These are phyloP conservation scores for Candida dendrica DNA, from an alignment of 805 yeast species.

Conservation along the genomic window DNA sequence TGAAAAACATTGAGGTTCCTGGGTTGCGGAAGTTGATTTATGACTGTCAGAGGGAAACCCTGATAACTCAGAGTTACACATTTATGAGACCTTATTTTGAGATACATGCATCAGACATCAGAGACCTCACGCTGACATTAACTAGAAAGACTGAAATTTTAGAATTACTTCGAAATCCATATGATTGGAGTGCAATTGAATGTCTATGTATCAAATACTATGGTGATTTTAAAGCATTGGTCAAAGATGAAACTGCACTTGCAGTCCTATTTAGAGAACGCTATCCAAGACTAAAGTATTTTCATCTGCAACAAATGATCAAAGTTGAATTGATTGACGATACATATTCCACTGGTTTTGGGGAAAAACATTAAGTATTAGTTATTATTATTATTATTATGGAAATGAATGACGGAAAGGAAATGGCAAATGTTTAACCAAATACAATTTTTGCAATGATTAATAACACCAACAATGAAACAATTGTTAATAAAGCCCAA, in stretches of 20 bases:
- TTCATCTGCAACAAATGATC: not conserved
- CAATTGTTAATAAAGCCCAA: conserved; percentile 21
- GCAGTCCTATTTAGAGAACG: not conserved
- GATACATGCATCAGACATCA: not conserved
- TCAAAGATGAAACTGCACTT: not conserved
- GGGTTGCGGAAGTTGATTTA: not conserved
- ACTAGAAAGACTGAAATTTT: not conserved
- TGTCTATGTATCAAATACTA: not conserved
- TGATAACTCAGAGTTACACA: not conserved
- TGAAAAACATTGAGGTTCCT: not conserved
- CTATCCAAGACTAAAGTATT: not conserved
- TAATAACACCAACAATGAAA: conserved; percentile 3
- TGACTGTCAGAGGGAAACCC: not conserved
- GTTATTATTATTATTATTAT: too few species aligned
- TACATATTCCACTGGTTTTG: not conserved
- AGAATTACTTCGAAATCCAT: not conserved
- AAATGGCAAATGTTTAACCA: not conserved
- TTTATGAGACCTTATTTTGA: not conserved
- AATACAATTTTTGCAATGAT: not conserved
- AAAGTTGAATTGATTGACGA: not conserved
- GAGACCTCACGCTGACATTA: not conserved
- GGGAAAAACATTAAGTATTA: too few species aligned
- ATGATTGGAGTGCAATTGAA: not conserved
- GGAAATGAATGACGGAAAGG: too few species aligned
- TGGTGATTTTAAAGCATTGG: not conserved